Evolutionary conservation across 176 grass and related monocot species (phyloP), one percentile per base, ranked within the genome.

Genomic region (Typha latifolia): DNA sequence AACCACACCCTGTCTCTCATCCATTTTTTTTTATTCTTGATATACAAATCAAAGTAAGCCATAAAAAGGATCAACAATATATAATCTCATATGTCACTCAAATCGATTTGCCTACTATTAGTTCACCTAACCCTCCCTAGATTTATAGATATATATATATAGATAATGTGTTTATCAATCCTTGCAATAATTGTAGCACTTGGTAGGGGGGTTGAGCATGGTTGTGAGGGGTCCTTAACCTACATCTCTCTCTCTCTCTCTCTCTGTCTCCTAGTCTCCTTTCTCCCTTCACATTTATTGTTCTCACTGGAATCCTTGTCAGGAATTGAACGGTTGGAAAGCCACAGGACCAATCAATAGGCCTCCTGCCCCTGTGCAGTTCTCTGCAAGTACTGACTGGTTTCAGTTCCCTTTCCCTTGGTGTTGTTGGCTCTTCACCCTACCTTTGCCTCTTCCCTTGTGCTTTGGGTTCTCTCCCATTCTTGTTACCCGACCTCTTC

Each of bases 281-380:
- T 79, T 69, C 56, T 49, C 62, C 71, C 71, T 67, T 16, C 72
- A 80, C 79, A 80, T 85, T 86, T 73, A 82, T 76, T 90, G 76
- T 74, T 72, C 68, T 70, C 75, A 80, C 80, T 73, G 77, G 64
- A 80, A 83, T 90, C 69, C 69, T 47, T 62, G 69, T 72, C 53
- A 72, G 53, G 69, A 9, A 43, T 43, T 72, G 53, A 62, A 62
- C 61, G 53, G 69, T 82, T 74, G 69, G 67, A 81, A 83, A 80
- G 79, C 82, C 62, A 69, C 76, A 68, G 79, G 80, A 82, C 70
- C 79, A 80, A 82, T 83, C 82, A 10, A 43, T 43, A 43, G 34
- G 59, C 61, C 82, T 85, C 14, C 73, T 34, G 62, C 69, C 4
- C 57, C 71, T 72, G 27, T 29, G 80, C 78, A 43, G 66, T 70